These are phyloP conservation scores for Rhodomyrtus psidioides DNA, from an alignment of 441 rosid species.

Conservation along the genomic window DNA sequence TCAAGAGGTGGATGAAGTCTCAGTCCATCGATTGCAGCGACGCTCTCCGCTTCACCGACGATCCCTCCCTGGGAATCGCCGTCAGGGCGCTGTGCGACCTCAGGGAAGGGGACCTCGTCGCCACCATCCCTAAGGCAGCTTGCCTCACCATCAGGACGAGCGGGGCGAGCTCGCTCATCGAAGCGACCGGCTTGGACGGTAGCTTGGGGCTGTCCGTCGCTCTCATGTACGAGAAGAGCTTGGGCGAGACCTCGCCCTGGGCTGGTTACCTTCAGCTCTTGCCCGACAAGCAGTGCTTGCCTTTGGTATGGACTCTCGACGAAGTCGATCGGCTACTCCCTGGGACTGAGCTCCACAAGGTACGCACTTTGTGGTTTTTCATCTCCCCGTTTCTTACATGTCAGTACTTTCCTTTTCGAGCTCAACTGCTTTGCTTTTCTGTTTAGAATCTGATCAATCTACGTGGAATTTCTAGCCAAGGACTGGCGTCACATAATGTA, in stretches of 20 bases:
- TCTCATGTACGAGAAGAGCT: slow-evolving; percentile 75
- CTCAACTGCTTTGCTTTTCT: neutral
- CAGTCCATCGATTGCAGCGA: slow-evolving; percentile 54
- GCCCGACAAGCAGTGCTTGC: slow-evolving; percentile 52
- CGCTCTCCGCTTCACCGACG: slow-evolving; percentile 37
- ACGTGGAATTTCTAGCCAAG: neutral
- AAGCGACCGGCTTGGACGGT: slow-evolving; percentile 54
- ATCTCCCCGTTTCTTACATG: neutral
- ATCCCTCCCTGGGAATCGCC: slow-evolving; percentile 32
- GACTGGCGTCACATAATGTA: neutral
- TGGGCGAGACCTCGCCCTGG: slow-evolving; percentile 65
- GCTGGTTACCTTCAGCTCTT: slow-evolving; percentile 65
- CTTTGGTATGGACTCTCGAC: slow-evolving; percentile 53
- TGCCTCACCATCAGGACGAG: slow-evolving; percentile 67
- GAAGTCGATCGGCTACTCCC: slow-evolving; percentile 56
- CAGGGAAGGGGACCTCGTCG: slow-evolving; percentile 66
- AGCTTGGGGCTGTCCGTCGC: slow-evolving; percentile 62
- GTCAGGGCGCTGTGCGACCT: slow-evolving; percentile 51
- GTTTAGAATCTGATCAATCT: neutral
- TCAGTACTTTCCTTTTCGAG: neutral
- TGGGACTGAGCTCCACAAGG: slow-evolving; percentile 90
- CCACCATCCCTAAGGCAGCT: slow-evolving; percentile 60
- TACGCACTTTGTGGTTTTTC: neutral
- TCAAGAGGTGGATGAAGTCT: slow-evolving; percentile 82
- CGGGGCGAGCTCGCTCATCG: slow-evolving; percentile 46